Percentiles rank a stretch among this genome's conserved stretches.
These are phyloP conservation scores for Stropharia rugosoannulata DNA, from an alignment of 768 basidiomycete species.

Conservation along the genomic window DNA sequence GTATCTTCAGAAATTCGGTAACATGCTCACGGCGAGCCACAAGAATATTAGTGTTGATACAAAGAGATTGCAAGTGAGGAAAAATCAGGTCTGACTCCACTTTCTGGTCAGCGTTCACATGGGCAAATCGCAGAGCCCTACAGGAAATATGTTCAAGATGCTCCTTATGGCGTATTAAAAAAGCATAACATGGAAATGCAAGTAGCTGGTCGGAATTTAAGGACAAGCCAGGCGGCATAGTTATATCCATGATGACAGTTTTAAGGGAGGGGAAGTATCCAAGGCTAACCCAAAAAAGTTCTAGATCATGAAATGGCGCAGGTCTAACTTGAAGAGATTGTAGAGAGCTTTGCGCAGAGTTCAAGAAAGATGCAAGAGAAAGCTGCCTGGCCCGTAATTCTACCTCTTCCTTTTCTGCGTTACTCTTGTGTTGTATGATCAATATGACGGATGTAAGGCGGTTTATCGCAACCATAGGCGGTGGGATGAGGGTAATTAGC, in stretches of 20 bases:
- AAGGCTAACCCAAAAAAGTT: no score
- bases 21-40: not conserved
- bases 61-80: not conserved
- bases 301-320: not conserved
- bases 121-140: not conserved
- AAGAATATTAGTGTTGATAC: constrained; percentile 5
- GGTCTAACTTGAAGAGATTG: not conserved
- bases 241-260: no score
- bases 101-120: not conserved
- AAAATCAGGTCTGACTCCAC: not conserved
- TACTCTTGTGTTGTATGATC: not conserved
- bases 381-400: not conserved
- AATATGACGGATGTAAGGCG: not conserved
- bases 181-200: no score
- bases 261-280: no score
- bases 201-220: no score
- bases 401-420: not conserved
- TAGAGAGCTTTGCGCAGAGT: not conserved
- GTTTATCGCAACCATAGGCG: not conserved
- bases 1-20: not conserved
- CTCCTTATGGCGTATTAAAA: no score
- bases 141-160: not conserved
- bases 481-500: no score
- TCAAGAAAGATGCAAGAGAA: not conserved
- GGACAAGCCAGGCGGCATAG: no score